Evolutionary conservation across 2,329 filamentous ascomycete genomes (phyloP).

Genomic region (Trichophyton simii): DNA sequence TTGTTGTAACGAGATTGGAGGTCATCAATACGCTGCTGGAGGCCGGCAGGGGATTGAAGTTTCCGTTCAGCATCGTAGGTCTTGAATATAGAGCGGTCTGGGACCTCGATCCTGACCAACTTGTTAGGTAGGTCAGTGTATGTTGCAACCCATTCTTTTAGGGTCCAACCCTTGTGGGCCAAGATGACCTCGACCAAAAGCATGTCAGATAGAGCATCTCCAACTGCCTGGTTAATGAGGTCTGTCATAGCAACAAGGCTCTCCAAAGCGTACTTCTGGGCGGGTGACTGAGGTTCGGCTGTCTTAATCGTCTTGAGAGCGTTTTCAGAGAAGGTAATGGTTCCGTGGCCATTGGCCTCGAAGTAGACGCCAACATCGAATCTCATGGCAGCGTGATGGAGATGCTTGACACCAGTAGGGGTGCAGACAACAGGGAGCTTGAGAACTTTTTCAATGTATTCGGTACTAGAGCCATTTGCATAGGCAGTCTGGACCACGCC

Average conservation of each 20-base stretch:
- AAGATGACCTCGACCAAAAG: conserved; percentile 92
- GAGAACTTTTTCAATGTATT: conserved; percentile 78
- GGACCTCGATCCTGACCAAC: conserved; percentile 83
- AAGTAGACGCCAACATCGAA: conserved; percentile 98
- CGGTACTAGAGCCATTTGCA: conserved; percentile 87
- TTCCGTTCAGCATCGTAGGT: conserved; percentile 86
- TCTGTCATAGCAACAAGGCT: conserved; percentile 72
- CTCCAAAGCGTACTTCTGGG: conserved; percentile 78
- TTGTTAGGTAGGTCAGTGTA: conserved; percentile 92
- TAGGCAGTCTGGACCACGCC: conserved; percentile 96
- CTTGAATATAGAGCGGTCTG: conserved; percentile 76
- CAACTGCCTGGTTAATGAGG: conserved; percentile 95
- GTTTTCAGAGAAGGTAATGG: conserved; percentile 80
- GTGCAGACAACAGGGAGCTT: conserved; percentile 87
- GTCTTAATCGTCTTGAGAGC: conserved; percentile 67
- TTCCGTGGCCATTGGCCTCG: conserved; percentile 95
- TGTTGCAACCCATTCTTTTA: conserved; percentile 81
- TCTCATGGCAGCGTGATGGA: conserved; percentile 90
- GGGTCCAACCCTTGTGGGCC: conserved; percentile 83
- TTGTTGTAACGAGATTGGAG: conserved; percentile 82
- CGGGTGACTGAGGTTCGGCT: conserved; percentile 76
- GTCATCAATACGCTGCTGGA: conserved; percentile 76
- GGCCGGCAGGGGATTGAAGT: conserved; percentile 63
- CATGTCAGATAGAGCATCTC: conserved; percentile 91
- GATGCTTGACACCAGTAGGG: conserved; percentile 88